Evolutionary conservation across 2,329 filamentous ascomycete species (phyloP).

Genomic region (Sporothrix euskadiensis): DNA sequence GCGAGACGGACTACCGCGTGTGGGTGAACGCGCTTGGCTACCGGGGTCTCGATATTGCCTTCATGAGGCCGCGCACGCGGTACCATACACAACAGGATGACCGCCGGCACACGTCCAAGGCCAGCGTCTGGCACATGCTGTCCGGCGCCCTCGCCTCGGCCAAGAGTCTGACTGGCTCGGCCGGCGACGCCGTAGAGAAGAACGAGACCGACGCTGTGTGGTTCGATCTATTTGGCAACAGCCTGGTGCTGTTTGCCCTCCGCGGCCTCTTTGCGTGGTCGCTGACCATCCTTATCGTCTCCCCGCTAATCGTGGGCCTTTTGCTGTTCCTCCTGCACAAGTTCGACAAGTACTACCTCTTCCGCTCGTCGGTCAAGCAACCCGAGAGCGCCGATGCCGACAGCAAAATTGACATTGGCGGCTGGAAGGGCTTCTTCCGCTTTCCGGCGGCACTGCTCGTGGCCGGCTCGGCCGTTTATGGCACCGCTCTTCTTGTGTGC

Average conservation of each 20-base stretch:
- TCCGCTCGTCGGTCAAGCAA: constrained; percentile 55
- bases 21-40: constrained; percentile 77
- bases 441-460: constrained; percentile 75
- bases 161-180: constrained; percentile 63
- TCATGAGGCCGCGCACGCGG: constrained; percentile 78
- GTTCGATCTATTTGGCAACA: constrained; percentile 86
- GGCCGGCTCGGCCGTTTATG: constrained; percentile 68
- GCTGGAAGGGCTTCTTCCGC: constrained; percentile 79
- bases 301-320: constrained; percentile 70
- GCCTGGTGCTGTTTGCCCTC: constrained; percentile 76
- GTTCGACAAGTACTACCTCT: constrained; percentile 84
- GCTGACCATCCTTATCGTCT: constrained; percentile 76
- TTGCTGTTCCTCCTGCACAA: constrained; percentile 69
- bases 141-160: constrained; percentile 77
- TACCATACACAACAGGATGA: constrained; percentile 95
- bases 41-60: constrained; percentile 87
- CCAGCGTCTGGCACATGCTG: constrained; percentile 90
- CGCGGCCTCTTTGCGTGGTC: constrained; percentile 86
- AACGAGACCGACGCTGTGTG: constrained; percentile 71
- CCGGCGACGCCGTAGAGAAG: constrained; percentile 65
- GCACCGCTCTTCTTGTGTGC: constrained; percentile 70
- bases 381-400: constrained; percentile 60
- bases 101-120: constrained; percentile 69
- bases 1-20: constrained; percentile 86
- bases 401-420: constrained; percentile 65